Evolutionary conservation across 2,329 filamentous ascomycete genomes (phyloP).

Genomic region (Celoporthe dispersa): DNA sequence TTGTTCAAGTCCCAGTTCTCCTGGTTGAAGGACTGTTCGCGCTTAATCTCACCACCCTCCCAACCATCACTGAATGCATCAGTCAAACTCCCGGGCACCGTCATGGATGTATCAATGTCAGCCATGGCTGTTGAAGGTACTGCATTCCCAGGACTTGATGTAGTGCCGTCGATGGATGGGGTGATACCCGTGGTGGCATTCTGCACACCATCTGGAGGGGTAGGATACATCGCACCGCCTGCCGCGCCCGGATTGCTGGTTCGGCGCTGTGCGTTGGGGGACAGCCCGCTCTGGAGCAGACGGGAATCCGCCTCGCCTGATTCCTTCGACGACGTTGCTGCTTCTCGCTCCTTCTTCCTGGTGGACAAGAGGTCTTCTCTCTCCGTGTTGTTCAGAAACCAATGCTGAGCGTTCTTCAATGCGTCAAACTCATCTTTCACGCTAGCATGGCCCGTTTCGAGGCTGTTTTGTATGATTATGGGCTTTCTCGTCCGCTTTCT

Average conservation of each 20-base stretch:
- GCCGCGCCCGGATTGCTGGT: slow-evolving; percentile 49
- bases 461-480: slow-evolving; percentile 32
- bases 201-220: slow-evolving; percentile 69
- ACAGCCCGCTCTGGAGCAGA: slow-evolving; percentile 51
- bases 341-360: slow-evolving; percentile 56
- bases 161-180: slow-evolving; percentile 59
- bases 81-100: slow-evolving; percentile 34
- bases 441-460: slow-evolving; percentile 40
- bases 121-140: slow-evolving; percentile 36
- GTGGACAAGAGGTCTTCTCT: slow-evolving; percentile 53
- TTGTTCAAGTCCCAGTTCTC: slow-evolving; percentile 69
- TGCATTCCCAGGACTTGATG: slow-evolving; percentile 59
- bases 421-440: slow-evolving; percentile 53
- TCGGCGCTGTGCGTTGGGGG: slow-evolving; percentile 56
- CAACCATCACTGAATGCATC: slow-evolving; percentile 45
- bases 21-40: slow-evolving; percentile 52
- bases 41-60: slow-evolving; percentile 49
- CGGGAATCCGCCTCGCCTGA: slow-evolving; percentile 47
- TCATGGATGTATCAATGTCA: slow-evolving; percentile 45
- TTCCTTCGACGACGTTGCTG: slow-evolving; percentile 45
- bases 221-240: slow-evolving; percentile 68
- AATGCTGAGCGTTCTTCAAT: slow-evolving; percentile 51
- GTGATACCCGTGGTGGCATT: slow-evolving; percentile 55
- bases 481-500: slow-evolving; percentile 46
- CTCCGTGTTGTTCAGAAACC: slow-evolving; percentile 50